phyloP scores from a whole-genome alignment of 1,284 basidiomycete species.

The Sanghuangporus weigelae region DNA sequence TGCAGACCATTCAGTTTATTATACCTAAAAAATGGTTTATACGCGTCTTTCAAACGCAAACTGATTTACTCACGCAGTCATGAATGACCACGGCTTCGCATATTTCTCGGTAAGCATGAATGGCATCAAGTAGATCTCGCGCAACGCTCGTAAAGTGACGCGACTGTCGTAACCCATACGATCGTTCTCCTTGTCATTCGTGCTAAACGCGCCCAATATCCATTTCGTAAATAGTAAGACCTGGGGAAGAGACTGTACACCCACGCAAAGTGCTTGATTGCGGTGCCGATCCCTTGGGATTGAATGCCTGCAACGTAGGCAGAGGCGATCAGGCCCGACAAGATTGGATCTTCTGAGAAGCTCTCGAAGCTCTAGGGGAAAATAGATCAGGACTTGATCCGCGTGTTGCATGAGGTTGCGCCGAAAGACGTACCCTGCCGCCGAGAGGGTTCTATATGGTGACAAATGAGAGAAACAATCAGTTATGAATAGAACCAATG shows the following conservation, averaged over 20 bases:
- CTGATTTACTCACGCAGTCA: conserved; percentile 56
- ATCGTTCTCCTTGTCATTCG: conserved; percentile 72
- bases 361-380: conserved; percentile 56
- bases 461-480: background rate
- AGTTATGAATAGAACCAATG: conserved; percentile 4
- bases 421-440: conserved; percentile 46
- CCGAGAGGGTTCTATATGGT: conserved; percentile 59
- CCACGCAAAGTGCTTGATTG: conserved; percentile 73
- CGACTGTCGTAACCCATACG: conserved; percentile 58
- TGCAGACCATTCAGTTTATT: conserved; percentile 56
- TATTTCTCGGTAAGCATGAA: conserved; percentile 80
- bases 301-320: conserved; percentile 75
- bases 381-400: background rate
- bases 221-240: background rate
- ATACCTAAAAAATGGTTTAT: conserved; percentile 26
- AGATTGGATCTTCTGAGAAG: conserved; percentile 76
- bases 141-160: conserved; percentile 61
- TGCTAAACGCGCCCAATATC: conserved; percentile 20
- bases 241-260: conserved; percentile 16
- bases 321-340: conserved; percentile 66
- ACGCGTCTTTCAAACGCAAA: conserved; percentile 8
- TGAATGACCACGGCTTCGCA: conserved; percentile 64
- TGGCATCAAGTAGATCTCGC: conserved; percentile 79
- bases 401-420: conserved; percentile 4
- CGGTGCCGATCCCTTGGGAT: conserved; percentile 60